Base-by-base conservation (phyloP, 176 grass and related monocot genomes). In the Paspalum notatum region DNA sequence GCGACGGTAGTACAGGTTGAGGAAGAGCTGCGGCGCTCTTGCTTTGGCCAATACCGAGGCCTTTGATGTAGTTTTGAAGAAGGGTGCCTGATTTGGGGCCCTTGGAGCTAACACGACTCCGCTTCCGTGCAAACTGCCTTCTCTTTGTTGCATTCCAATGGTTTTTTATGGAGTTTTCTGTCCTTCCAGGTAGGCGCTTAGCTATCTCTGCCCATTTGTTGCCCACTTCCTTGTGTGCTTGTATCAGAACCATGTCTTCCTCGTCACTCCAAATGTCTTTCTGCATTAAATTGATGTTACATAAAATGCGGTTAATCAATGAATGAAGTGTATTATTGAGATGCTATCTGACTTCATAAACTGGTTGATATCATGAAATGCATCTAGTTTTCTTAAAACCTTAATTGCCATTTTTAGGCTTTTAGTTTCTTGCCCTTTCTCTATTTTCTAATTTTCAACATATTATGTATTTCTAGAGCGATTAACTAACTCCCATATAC, bases 181-280 rank as follows among this genome's bases (percentile, higher is more conserved):
- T 99, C 62, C 96, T 87, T 17, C 96, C 96, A 1, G 92, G 92
- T 40, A 99, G 86, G 46, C 80, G 75, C 68, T 99, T 99, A 4
- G 96, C 87, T 57, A 99, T 99, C 88, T 99, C 92, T n/a, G 90
- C 90, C 96, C 96, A 99, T 84, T 83, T 95, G 90, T 99, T 99
- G 58, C 96, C 96, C 1, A 99, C 84, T 62, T 99, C 92, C 45
- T 77, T 90, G 69, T 99, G 96, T 8, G 89, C 80, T 76, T 95
- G 62, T 41, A 99, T 99, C 65, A 99, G 81, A 72, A 99, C 75
- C 77, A 65, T 93, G 75, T 99, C 92, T 78, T 99, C 96, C 13
- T 99, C 92, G 13, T 99, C 92, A 12, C 79, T 95, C 96, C 96
- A 99, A 3, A 65, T 91, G 40, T 95, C 96, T 78, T 99, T 99